Conservation (phyloP, 306 rosid genomes). For the Quercus cerris region DNA sequence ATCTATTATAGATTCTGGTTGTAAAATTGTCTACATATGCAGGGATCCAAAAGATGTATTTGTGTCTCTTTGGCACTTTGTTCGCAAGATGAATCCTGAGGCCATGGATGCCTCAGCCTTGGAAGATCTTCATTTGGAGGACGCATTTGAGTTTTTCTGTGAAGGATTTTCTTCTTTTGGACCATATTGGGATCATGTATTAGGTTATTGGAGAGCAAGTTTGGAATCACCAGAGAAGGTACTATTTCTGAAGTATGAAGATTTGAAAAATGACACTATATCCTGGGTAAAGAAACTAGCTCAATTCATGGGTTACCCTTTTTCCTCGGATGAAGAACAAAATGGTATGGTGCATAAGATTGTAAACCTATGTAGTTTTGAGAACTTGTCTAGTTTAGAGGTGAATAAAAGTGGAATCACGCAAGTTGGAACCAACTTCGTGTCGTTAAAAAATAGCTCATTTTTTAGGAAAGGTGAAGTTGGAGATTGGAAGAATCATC, state of each 20-base stretch:
- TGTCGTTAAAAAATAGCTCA: not conserved
- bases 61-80: no score
- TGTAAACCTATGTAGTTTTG: slow-evolving; percentile 2
- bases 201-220: slow-evolving; percentile 15
- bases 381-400: slow-evolving; percentile 14
- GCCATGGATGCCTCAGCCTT: no score
- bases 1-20: no score
- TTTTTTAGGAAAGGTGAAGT: slow-evolving; percentile 20
- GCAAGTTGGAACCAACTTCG: no score
- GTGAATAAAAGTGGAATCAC: slow-evolving; percentile 15
- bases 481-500: slow-evolving; percentile 25
- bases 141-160: no score
- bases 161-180: no score
- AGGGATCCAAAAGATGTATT: no score
- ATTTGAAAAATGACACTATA: slow-evolving; percentile 7
- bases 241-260: not conserved
- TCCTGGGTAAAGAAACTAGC: slow-evolving; percentile 1
- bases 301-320: slow-evolving; percentile 12
- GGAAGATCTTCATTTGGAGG: no score
- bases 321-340: slow-evolving; percentile 14
- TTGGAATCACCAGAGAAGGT: no score
- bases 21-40: no score
- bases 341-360: not conserved
- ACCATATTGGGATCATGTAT: slow-evolving; percentile 14
- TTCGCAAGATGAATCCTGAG: no score